Evolutionary conservation across 1,139 yeast genomes (phyloP).

Genomic region (Pichia cactophila): DNA sequence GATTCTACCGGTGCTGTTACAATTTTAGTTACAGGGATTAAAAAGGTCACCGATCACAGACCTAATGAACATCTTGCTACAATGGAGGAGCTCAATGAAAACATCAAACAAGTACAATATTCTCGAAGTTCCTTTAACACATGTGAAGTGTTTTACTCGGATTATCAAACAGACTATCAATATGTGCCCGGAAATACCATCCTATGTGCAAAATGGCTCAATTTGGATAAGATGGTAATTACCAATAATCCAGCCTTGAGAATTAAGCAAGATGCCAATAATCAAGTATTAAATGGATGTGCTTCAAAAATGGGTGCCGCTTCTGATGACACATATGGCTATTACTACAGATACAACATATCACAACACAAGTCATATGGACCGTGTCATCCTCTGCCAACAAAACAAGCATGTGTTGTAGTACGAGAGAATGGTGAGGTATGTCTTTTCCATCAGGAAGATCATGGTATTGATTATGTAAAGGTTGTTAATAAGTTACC

Average conservation of each 20-base stretch:
- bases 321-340: slow-evolving; percentile 26
- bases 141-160: slow-evolving; percentile 28
- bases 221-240: slow-evolving; percentile 55
- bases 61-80: slow-evolving; percentile 2
- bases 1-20: slow-evolving; percentile 46
- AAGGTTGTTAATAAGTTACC: slow-evolving; percentile 24
- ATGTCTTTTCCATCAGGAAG: slow-evolving; percentile 53
- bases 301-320: slow-evolving; percentile 30
- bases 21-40: slow-evolving; percentile 32
- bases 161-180: slow-evolving; percentile 6
- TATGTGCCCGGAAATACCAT: slow-evolving; percentile 27
- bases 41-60: slow-evolving; percentile 15
- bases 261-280: slow-evolving; percentile 21
- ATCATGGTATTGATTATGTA: slow-evolving; percentile 51
- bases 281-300: slow-evolving; percentile 27
- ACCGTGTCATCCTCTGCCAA: slow-evolving; percentile 57
- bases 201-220: slow-evolving; percentile 61
- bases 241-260: slow-evolving; percentile 45
- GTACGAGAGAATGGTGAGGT: slow-evolving; percentile 59
- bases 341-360: slow-evolving; percentile 44
- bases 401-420: slow-evolving; percentile 67
- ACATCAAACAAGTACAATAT: slow-evolving; percentile 22
- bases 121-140: slow-evolving; percentile 31
- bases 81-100: slow-evolving; percentile 24
- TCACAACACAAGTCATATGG: slow-evolving; percentile 55